phyloP scores from a whole-genome alignment of 257 asterid species.

The Penstemon davidsonii region DNA sequence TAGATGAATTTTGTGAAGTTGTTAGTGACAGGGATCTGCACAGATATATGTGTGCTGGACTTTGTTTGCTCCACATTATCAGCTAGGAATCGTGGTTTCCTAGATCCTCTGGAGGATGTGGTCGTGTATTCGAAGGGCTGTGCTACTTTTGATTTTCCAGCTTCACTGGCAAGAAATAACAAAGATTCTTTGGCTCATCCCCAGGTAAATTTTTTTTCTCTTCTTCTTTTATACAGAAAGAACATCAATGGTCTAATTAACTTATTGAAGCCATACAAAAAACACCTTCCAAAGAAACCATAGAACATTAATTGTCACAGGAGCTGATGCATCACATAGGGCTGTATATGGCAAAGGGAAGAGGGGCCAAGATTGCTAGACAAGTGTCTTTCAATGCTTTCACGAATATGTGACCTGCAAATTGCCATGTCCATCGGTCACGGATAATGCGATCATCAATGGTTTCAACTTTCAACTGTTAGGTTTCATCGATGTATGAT shows the following conservation, averaged over 20 bases:
- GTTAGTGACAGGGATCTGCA: conserved; percentile 64
- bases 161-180: conserved; percentile 40
- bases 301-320: conserved; percentile 25
- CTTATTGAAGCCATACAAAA: background rate
- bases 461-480: too few relatives aligned
- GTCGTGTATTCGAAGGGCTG: conserved; percentile 63
- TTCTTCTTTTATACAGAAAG: too few relatives aligned
- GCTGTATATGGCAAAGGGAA: conserved; percentile 59
- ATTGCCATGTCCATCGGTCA: background rate
- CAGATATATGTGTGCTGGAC: conserved; percentile 78
- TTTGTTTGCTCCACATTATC: conserved; percentile 72
- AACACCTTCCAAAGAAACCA: background rate
- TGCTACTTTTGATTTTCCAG: conserved; percentile 73
- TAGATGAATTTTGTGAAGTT: conserved; percentile 34
- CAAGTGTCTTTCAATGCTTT: conserved; percentile 32
- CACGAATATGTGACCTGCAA: conserved; percentile 21
- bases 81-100: conserved; percentile 58
- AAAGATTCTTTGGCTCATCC: conserved; percentile 56
- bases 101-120: conserved; percentile 54
- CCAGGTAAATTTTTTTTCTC: conserved; percentile 36
- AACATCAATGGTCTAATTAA: background rate
- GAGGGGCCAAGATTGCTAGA: conserved; percentile 64
- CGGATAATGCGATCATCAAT: too few relatives aligned
- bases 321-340: conserved; percentile 68
- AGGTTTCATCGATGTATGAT: too few relatives aligned